phyloP scores from a whole-genome alignment of 495 filamentous ascomycete species.

The Talaromyces nanjingensis region DNA sequence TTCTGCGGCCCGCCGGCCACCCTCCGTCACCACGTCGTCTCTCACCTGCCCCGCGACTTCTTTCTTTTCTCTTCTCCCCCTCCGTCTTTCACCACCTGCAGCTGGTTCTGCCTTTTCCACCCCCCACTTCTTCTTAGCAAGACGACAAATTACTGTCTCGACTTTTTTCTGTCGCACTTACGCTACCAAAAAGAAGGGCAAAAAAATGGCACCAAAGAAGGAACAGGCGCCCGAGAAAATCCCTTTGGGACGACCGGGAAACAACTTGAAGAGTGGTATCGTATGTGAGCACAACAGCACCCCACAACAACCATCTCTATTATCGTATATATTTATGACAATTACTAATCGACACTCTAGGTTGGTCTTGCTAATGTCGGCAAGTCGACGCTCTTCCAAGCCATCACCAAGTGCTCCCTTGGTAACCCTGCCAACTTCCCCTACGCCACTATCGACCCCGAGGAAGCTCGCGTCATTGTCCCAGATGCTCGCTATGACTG shows the following conservation, averaged over 20 bases:
- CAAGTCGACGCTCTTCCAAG: slow-evolving; percentile 99
- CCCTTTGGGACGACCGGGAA: slow-evolving; percentile 85
- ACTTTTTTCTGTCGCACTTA: slow-evolving; percentile 29
- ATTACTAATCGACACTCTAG: slow-evolving; percentile 36
- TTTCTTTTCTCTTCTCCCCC: slow-evolving; percentile 28
- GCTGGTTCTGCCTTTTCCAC: slow-evolving; percentile 43
- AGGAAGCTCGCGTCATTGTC: slow-evolving; percentile 96
- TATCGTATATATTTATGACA: neutral
- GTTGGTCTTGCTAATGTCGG: slow-evolving; percentile 99
- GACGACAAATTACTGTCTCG: slow-evolving; percentile 18
- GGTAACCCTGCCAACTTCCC: slow-evolving; percentile 99
- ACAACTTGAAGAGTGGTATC: slow-evolving; percentile 99
- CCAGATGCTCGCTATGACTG: slow-evolving; percentile 95
- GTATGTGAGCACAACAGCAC: slow-evolving; percentile 58
- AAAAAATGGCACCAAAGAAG: slow-evolving; percentile 52
- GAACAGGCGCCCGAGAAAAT: slow-evolving; percentile 48
- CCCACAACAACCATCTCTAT: neutral
- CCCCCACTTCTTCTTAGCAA: slow-evolving; percentile 23
- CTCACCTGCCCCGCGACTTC: slow-evolving; percentile 19
- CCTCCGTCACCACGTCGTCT: slow-evolving; percentile 33
- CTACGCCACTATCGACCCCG: slow-evolving; percentile 97
- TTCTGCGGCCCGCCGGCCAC: slow-evolving; percentile 9
- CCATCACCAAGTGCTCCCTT: slow-evolving; percentile 94
- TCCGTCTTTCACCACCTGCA: slow-evolving; percentile 35
- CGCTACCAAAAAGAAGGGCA: slow-evolving; percentile 38